A percentile compares a stretch with the other conserved stretches of the same genome.
Evolutionary conservation across 2,329 filamentous ascomycete species (phyloP).

Genomic region (Pseudogymnoascus sp.): DNA sequence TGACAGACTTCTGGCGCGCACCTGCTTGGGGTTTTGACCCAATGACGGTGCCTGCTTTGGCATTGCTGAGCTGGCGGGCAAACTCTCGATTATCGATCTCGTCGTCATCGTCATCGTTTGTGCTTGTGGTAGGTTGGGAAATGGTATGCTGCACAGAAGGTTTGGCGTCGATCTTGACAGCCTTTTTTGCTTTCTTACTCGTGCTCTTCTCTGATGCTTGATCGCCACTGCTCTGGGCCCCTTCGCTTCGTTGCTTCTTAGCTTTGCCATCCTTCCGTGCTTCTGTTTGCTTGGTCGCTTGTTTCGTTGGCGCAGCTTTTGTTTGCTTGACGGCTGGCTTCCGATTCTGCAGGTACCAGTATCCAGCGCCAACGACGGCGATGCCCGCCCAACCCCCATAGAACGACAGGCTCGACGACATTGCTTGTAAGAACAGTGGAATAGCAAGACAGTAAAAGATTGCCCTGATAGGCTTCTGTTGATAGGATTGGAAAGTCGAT

Average conservation of each 20-base stretch:
- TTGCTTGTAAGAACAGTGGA: neutral
- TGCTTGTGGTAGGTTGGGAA: neutral
- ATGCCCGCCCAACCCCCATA: conserved; percentile 33
- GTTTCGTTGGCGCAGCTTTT: conserved; percentile 16
- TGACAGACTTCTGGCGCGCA: conserved; percentile 50
- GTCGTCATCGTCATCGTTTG: conserved; percentile 36
- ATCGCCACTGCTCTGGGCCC: conserved; percentile 19
- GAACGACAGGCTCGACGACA: conserved; percentile 19
- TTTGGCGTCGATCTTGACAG: neutral
- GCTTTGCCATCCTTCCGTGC: conserved; percentile 22
- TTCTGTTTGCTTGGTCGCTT: conserved; percentile 19
- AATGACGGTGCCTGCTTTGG: conserved; percentile 58
- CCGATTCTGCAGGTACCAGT: conserved; percentile 19
- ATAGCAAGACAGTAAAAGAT: neutral
- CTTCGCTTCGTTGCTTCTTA: conserved; percentile 23
- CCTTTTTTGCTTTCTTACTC: conserved; percentile 19
- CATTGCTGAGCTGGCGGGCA: conserved; percentile 62
- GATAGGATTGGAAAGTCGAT: neutral
- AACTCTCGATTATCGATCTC: conserved; percentile 66
- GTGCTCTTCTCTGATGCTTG: conserved; percentile 17
- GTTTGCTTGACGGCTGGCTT: conserved; percentile 10
- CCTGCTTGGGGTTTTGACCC: conserved; percentile 45
- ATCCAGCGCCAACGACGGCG: conserved; percentile 26
- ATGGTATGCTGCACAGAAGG: neutral
- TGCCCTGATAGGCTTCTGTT: conserved; percentile 5